Evolutionary conservation across 495 filamentous ascomycete genomes (phyloP), one percentile per base, ranked within the genome.

Genomic region (Barbatosphaeria neglecta): DNA sequence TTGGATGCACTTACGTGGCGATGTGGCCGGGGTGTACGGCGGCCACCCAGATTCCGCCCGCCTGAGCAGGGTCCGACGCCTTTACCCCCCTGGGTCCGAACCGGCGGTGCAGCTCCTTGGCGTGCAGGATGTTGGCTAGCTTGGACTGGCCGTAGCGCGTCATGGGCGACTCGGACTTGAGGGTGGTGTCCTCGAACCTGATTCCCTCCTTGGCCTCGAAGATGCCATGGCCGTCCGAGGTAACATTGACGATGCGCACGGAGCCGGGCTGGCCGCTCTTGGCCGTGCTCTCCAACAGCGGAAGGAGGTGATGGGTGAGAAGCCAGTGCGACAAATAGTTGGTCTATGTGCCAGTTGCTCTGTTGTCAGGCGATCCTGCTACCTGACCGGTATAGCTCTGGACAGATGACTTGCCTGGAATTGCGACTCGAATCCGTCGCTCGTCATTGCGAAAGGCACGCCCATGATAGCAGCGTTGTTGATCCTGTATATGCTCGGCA

Each of bases 361-460:
- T 39, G 16, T 18, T 38, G 2, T 38, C 2, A 6, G 24, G 6
- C 10, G 13, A 20, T 33, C n/a, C 7, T 22, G 13, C 0, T 9
- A 22, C n/a, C n/a, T n/a, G n/a, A n/a, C n/a, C n/a, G 11, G 7
- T 27, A 18, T 18, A 40, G 22, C 22, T 45, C 5, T 17, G 16
- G 20, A 1, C 8, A 8, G 31, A 23, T 11, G 25, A 18, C 48
- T 23, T 37, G 43, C 48, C 37, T 50, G 48, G 17, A 75, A 72
- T 45, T 77, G 69, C 0, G 57, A 56, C 51, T 77, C 73, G 52
- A 65, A 66, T n/a, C 67, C 69, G 43, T 77, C 72, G 18, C 46
- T 52, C 4, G 67, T 76, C 10, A 65, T 52, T 39, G 54, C 51
- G n/a, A 43, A 51, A 6, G 49, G 49, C 2, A 51, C 49, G 17